phyloP scores from a whole-genome alignment of 306 rosid species.

The Myrica gale region DNA sequence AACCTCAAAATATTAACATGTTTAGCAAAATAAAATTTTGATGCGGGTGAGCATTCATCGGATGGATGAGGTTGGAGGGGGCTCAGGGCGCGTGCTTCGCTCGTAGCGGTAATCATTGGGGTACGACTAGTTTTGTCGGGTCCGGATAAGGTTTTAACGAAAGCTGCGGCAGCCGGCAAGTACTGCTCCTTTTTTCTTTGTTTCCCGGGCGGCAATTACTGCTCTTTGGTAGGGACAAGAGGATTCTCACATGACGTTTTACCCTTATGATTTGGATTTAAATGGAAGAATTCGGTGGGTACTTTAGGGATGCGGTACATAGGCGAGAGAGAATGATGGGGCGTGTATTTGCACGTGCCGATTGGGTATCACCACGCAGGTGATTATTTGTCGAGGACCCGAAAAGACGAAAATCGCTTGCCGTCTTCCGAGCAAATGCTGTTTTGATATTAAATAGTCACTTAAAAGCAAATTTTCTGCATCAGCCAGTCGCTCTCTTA shows the following conservation, averaged over 20 bases:
- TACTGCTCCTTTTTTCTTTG: not conserved
- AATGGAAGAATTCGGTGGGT: too few species aligned
- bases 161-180: not conserved
- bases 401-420: not conserved
- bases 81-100: not conserved
- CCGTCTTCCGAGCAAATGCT: too few species aligned
- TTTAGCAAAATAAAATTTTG: too few species aligned
- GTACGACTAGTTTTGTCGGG: not conserved
- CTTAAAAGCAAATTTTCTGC: too few species aligned
- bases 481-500: too few species aligned
- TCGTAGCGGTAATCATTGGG: slow-evolving; percentile 6
- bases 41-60: too few species aligned
- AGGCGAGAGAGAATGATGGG: not conserved
- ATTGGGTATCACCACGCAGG: too few species aligned
- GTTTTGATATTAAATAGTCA: too few species aligned
- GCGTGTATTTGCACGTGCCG: slow-evolving; percentile 23
- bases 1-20: too few species aligned
- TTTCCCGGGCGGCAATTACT: too few species aligned
- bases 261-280: not conserved
- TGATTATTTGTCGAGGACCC: too few species aligned
- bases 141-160: not conserved
- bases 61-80: not conserved
- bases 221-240: not conserved
- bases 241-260: not conserved
- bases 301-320: not conserved